These are phyloP conservation scores for Fomes fomentarius DNA, from an alignment of 1,284 basidiomycete genomes.

Conservation along the genomic window DNA sequence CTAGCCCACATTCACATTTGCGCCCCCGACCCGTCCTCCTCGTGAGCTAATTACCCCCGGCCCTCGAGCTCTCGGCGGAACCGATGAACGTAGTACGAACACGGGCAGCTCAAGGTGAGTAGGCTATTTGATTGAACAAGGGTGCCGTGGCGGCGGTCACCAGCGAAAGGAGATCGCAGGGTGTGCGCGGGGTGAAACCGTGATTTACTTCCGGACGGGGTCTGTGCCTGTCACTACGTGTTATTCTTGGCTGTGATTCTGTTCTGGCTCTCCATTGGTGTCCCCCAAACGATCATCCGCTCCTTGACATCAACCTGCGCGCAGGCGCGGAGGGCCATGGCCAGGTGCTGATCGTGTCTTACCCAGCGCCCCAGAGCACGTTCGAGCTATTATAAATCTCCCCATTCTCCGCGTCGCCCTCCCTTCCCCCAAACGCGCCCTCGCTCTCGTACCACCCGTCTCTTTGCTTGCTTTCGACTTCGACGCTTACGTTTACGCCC, in stretches of 20 bases:
- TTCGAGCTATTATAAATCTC: slow-evolving; percentile 12
- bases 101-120: slow-evolving; percentile 18
- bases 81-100: slow-evolving; percentile 20
- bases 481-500: slow-evolving; percentile 12
- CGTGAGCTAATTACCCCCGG: too few relatives aligned
- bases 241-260: slow-evolving; percentile 3
- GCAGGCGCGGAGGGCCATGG: too few relatives aligned
- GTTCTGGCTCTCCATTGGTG: background rate
- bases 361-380: too few relatives aligned
- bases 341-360: slow-evolving; percentile 18
- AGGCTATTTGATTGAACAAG: background rate
- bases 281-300: slow-evolving; percentile 11
- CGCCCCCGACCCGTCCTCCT: background rate
- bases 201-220: slow-evolving; percentile 6
- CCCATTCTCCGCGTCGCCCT: background rate
- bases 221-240: slow-evolving; percentile 21
- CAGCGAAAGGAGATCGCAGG: slow-evolving; percentile 8
- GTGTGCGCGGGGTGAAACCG: background rate
- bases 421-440: slow-evolving; percentile 7
- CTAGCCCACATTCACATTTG: too few relatives aligned
- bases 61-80: background rate
- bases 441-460: slow-evolving; percentile 14
- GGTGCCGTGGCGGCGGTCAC: slow-evolving; percentile 15
- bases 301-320: slow-evolving; percentile 8
- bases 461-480: slow-evolving; percentile 1